Base-by-base conservation (phyloP, 1,284 basidiomycete species). In the Neotropicomus parvogracilis region DNA sequence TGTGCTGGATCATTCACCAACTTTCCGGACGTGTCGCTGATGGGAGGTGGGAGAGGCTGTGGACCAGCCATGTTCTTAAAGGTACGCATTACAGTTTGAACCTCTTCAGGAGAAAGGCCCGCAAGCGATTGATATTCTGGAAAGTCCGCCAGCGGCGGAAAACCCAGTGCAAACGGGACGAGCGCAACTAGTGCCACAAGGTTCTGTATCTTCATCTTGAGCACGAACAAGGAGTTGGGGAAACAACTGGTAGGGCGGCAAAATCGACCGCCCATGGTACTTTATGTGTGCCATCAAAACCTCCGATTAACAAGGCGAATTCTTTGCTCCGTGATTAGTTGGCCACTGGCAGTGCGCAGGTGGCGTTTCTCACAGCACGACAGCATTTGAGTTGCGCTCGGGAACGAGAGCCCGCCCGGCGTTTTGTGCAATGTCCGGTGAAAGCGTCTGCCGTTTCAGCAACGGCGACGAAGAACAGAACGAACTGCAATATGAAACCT, bases 1-100 rank as follows among this genome's bases (percentile, higher is more conserved):
- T 60, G 62, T 1, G 28, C 41, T 2, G 17, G 14, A 17, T 63
- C 62, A 17, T 63, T 31, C 1, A 61, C 59, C 21, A 59, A 14
- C 41, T 59, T 61, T 12, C 58, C 34, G 8, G 58, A 61, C 1
- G 60, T 60, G 13, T 64, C 49, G 3, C 44, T 54, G 40, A 59
- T 47, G 10, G 56, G 36, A 35, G 46, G 49, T 1, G 60, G 59
- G 17, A 57, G 33, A 19, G 60, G 58, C 35, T 61, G 58, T 35
- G 60, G 33, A 38, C 59, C 59, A 3, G 59, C 53, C 0, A 49
- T 59, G 9, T 27, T 50, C n/a, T 19, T 17, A 26, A 60, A 60
- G 2, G 36, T 34, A 3, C 13, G 13, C 26, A n/a, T 7, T 12
- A 35, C 17, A 20, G 33, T 11, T 14, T 26, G 32, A n/a, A 34